A percentile compares a stretch with the other conserved stretches of the same genome.
phyloP scores from a whole-genome alignment of 2,329 filamentous ascomycete genomes.

The Thelonectria olida region DNA sequence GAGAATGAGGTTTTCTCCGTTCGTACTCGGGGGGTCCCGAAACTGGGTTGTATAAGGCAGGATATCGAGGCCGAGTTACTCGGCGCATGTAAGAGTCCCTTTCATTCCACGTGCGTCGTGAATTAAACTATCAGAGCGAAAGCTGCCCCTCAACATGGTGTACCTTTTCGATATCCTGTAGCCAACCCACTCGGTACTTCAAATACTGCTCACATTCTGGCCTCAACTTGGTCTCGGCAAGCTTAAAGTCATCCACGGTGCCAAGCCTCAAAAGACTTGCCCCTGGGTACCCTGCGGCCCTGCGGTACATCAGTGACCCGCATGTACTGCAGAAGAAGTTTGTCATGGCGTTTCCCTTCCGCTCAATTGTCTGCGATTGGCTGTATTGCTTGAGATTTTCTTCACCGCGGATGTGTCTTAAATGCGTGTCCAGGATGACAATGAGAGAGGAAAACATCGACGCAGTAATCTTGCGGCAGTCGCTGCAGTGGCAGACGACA shows the following conservation, averaged over 20 bases:
- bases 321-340: not conserved
- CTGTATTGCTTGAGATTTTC: not conserved
- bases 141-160: too few relatives aligned
- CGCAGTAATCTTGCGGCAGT: not conserved
- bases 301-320: not conserved
- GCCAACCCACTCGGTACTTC: not conserved
- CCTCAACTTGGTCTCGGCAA: not conserved
- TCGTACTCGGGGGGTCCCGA: too few relatives aligned
- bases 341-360: not conserved
- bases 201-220: not conserved
- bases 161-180: too few relatives aligned
- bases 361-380: not conserved
- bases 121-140: too few relatives aligned
- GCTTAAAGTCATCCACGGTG: not conserved
- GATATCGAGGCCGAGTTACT: too few relatives aligned
- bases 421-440: not conserved
- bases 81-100: too few relatives aligned
- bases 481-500: not conserved
- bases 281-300: not conserved
- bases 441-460: not conserved
- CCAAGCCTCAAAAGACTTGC: not conserved
- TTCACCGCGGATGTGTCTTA: not conserved
- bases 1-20: too few relatives aligned
- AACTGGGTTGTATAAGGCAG: too few relatives aligned
- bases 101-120: too few relatives aligned